phyloP scores from a whole-genome alignment of 495 filamentous ascomycete genomes.

The Copromyces sp. region DNA sequence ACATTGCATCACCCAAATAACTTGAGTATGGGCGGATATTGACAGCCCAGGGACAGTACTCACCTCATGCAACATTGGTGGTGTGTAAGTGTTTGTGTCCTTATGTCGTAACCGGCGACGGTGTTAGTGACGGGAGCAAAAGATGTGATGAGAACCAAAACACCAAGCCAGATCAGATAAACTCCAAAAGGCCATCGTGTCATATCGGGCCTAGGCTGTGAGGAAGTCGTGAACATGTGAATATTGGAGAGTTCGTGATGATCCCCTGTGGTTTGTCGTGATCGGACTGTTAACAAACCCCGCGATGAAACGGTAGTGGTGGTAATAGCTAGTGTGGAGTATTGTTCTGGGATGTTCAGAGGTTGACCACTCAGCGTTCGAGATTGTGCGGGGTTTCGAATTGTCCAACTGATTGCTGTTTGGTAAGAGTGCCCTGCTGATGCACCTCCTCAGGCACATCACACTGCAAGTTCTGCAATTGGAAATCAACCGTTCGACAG shows the following conservation, averaged over 20 bases:
- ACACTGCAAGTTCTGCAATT: neutral
- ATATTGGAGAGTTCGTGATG: neutral
- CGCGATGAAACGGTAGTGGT: neutral
- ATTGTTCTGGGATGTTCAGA: neutral
- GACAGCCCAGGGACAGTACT: neutral
- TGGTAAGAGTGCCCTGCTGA: neutral
- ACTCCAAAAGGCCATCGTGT: neutral
- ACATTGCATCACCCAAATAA: neutral
- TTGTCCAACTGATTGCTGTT: neutral
- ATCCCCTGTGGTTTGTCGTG: neutral
- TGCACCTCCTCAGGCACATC: neutral
- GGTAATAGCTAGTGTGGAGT: neutral
- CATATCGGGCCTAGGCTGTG: neutral
- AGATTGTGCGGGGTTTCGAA: neutral
- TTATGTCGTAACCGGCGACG: neutral
- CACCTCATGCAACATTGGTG: constrained; percentile 12
- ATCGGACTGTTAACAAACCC: neutral
- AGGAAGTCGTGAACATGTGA: neutral
- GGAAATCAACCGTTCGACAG: neutral
- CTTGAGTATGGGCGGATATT: neutral
- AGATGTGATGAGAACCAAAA: neutral
- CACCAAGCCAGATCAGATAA: neutral
- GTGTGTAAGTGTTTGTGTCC: neutral
- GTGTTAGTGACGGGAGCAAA: neutral
- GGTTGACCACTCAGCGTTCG: neutral